Base-by-base conservation (phyloP, 805 yeast species). In the Saturnispora hagleri region DNA sequence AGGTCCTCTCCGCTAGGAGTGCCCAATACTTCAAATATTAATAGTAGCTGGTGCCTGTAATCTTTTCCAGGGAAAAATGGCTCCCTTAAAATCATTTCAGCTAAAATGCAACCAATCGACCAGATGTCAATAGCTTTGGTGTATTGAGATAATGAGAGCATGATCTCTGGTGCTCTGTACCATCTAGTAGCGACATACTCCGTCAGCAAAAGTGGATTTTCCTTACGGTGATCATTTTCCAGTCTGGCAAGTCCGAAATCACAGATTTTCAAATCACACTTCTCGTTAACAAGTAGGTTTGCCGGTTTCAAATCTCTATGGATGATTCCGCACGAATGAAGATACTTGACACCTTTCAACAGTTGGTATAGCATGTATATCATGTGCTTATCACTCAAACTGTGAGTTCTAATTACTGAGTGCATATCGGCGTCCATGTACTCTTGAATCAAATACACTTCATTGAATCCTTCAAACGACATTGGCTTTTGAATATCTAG, bases 101-200 rank as follows among this genome's bases (percentile, higher is more conserved):
- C 90, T 33, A 86, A 61, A 34, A 86, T 83, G 62, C 91, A 85
- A 0, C 91, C 93, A 41, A 84, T 81, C 0, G 89, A 81, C 93
- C 93, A 86, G 15, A 85, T 73, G 62, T 86, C 93, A 54, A 86
- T 82, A 0, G 89, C 87, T 8, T 84, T 80, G 2, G 90, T 77
- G 57, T 86, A 86, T 59, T 82, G 82, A 41, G 86, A 81, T 54
- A 78, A 74, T 1, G 87, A 79, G 27, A 86, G 67, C 91, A 86
- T 86, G 52, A 86, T 83, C 64, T 86, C 93, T 0, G 91, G 91
- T 0, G 91, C 91, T 50, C 93, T 69, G 63, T 86, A 86, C 91
- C 91, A 86, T 59, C 93, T 71, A 8, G 93, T 86, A 3, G 91
- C 91, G 3, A 86, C 93, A 58, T 86, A 86, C 62, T 86, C 91